phyloP scores from a whole-genome alignment of 306 rosid species.

The Rosa multiflora region DNA sequence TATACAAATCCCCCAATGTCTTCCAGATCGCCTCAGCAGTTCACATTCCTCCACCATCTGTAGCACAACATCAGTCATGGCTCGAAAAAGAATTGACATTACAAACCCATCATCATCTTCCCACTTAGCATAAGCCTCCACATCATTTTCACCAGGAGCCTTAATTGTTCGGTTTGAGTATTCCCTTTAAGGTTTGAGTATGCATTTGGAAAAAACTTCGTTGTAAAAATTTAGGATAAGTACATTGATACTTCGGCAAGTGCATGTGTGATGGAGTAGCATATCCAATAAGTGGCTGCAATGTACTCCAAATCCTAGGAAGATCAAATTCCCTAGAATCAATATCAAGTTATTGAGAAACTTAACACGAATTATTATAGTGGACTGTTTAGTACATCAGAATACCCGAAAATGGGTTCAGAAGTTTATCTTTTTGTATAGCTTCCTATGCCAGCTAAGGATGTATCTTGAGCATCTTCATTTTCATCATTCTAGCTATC shows the following conservation, averaged over 20 bases:
- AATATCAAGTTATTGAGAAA: background rate
- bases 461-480: background rate
- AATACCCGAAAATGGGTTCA: background rate
- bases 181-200: slow-evolving; percentile 10
- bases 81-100: too few species aligned
- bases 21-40: too few species aligned
- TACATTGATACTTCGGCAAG: background rate
- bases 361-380: background rate
- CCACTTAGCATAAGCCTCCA: too few species aligned
- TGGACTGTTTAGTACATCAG: background rate
- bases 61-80: too few species aligned
- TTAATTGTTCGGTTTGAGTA: too few species aligned
- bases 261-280: background rate
- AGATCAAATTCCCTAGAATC: background rate
- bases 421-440: background rate
- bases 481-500: background rate
- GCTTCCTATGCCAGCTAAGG: background rate
- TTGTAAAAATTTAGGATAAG: background rate
- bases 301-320: background rate
- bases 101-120: too few species aligned
- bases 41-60: too few species aligned
- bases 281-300: background rate
- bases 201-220: background rate
- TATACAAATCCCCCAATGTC: too few species aligned
- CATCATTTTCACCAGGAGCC: too few species aligned